Evolutionary conservation across 208 protist genomes (phyloP).

Genomic region (Trypanosoma melophagium): DNA sequence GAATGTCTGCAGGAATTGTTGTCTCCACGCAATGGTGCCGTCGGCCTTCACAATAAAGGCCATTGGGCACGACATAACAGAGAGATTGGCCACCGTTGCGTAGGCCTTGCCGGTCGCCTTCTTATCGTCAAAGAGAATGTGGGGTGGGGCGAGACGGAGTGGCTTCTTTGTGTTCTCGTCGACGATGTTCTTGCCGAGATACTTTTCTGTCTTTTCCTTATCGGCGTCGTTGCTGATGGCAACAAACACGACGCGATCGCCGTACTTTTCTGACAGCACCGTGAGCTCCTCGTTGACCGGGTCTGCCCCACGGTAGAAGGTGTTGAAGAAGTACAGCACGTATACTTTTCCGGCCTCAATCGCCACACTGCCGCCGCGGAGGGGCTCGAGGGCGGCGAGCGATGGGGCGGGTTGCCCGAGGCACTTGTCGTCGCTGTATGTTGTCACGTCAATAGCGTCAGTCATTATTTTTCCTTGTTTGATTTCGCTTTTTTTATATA

Average conservation of each 20-base stretch:
- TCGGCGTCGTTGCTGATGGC: conserved; percentile 90
- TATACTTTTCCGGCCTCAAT: conserved; percentile 66
- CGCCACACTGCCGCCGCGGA: conserved; percentile 72
- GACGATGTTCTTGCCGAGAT: conserved; percentile 83
- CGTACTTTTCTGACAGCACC: conserved; percentile 72
- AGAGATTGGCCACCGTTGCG: conserved; percentile 66
- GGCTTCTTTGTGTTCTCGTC: conserved; percentile 91
- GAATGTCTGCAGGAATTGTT: conserved; percentile 90
- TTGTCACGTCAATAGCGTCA: conserved; percentile 82
- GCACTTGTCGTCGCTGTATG: conserved; percentile 82
- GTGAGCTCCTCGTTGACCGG: conserved; percentile 90
- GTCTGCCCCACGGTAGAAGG: conserved; percentile 89
- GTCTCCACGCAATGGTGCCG: conserved; percentile 86
- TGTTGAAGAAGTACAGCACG: conserved; percentile 92
- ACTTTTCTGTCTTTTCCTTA: conserved; percentile 89
- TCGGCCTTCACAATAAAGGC: conserved; percentile 79
- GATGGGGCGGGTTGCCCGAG: conserved; percentile 67
- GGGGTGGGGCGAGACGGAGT: conserved; percentile 64
- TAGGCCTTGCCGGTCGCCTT: conserved; percentile 84
- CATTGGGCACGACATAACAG: conserved; percentile 90
- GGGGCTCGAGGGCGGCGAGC: conserved; percentile 57
- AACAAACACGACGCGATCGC: conserved; percentile 73
- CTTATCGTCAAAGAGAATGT: conserved; percentile 85
- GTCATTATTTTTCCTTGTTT: conserved; percentile 42
- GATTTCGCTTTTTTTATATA: conserved; percentile 2